These are phyloP conservation scores for Aspergillus ibericus DNA, from an alignment of 2,329 filamentous ascomycete species.

Conservation along the genomic window DNA sequence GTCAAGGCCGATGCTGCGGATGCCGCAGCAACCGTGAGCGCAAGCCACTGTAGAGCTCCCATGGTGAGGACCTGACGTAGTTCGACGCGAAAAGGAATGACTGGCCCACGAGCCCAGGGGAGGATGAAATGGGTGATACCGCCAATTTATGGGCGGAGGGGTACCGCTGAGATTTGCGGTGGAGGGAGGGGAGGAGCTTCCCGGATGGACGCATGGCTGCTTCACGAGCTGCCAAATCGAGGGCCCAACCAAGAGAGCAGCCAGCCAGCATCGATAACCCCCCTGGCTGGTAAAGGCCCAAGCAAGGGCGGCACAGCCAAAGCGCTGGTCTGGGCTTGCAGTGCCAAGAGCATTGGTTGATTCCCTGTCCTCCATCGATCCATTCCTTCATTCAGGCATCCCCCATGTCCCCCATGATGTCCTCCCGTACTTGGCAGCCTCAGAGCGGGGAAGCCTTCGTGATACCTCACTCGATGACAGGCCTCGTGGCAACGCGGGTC, in stretches of 20 bases:
- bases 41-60: constrained; percentile 27
- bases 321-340: constrained; percentile 19
- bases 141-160: background rate
- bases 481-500: too few relatives aligned
- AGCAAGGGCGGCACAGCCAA: constrained; percentile 1
- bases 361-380: background rate
- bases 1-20: constrained; percentile 27
- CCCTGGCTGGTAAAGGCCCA: too few relatives aligned
- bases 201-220: background rate
- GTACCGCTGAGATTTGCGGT: background rate
- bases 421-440: too few relatives aligned
- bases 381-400: background rate
- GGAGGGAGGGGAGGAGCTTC: background rate
- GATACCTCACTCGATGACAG: too few relatives aligned
- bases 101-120: background rate
- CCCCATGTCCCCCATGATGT: too few relatives aligned
- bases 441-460: too few relatives aligned
- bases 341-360: constrained; percentile 17
- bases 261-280: background rate
- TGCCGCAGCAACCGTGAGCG: constrained; percentile 22
- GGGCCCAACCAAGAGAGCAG: background rate
- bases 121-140: background rate
- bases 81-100: background rate
- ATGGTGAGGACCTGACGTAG: constrained; percentile 16
- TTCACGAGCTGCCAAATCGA: constrained; percentile 8